These are phyloP conservation scores for Suillus paluster DNA, from an alignment of 768 basidiomycete genomes.

Conservation along the genomic window DNA sequence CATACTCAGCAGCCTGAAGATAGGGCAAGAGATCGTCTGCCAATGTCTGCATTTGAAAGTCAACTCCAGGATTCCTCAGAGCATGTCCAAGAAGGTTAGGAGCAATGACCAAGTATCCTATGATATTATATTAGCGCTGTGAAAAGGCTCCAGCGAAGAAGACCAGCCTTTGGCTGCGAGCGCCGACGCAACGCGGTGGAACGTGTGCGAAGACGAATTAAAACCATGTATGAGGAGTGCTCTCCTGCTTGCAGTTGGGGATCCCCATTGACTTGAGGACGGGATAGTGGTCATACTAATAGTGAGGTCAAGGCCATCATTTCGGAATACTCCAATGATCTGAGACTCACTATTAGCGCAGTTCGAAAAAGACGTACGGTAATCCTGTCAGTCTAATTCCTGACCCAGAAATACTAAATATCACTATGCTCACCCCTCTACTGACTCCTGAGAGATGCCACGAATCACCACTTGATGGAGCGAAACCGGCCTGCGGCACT, in stretches of 20 bases:
- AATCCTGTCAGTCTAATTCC: no score
- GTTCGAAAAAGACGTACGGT: no score
- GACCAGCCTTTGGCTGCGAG: conserved; percentile 22
- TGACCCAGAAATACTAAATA: no score
- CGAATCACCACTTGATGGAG: no score
- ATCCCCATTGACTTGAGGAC: conserved; percentile 22
- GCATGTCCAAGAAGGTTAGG: conserved; percentile 30
- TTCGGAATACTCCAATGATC: no score
- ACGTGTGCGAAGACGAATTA: conserved; percentile 16
- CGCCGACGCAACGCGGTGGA: conserved; percentile 18
- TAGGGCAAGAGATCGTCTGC: conserved; percentile 8
- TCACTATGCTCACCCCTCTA: no score
- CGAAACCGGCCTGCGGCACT: no score
- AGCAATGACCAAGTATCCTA: conserved; percentile 30
- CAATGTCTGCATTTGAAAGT: conserved; percentile 6
- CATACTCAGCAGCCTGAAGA: conserved; percentile 3
- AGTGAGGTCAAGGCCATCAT: no score
- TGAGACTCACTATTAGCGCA: no score
- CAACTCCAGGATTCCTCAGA: conserved; percentile 3
- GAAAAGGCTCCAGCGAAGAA: not conserved
- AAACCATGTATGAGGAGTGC: conserved; percentile 27
- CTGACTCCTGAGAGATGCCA: no score
- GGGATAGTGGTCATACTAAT: conserved; percentile 1
- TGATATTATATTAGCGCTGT: not conserved
- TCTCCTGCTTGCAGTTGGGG: conserved; percentile 19